Evolutionary conservation across 163 green algal species (phyloP).

Genomic region (Scenedesmus sp.): DNA sequence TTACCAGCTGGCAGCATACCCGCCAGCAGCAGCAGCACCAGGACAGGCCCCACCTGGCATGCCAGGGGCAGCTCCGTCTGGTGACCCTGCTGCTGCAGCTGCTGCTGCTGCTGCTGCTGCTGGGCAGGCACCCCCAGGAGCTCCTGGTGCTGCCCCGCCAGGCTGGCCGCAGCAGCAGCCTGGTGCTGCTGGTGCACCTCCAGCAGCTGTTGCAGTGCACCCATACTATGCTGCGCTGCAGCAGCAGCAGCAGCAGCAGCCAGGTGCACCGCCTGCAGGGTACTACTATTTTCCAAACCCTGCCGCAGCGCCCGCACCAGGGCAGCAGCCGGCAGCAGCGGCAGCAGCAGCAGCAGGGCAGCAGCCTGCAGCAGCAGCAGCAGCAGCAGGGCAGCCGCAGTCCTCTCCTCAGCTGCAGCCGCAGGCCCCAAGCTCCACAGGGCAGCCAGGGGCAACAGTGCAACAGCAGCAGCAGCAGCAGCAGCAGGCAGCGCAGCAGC

Average conservation of each 20-base stretch:
- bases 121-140: not conserved
- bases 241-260: constrained; percentile 36
- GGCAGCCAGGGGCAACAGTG: not conserved
- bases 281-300: not conserved
- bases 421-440: not conserved
- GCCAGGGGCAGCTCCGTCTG: not conserved
- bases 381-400: not conserved
- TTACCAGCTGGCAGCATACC: constrained; percentile 16
- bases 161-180: not conserved
- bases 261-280: not conserved
- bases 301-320: not conserved
- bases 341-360: not conserved
- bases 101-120: constrained; percentile 12
- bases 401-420: not conserved
- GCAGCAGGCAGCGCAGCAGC: not conserved
- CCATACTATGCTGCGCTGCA: not conserved
- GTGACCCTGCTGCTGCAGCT: not conserved
- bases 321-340: not conserved
- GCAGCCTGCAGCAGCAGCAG: not conserved
- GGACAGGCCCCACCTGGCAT: not conserved
- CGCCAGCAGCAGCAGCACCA: not conserved
- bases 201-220: not conserved
- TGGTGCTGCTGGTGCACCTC: not conserved
- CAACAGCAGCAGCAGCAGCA: constrained; percentile 10
- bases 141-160: not conserved